Percentiles rank a stretch among this genome's conserved stretches.
Evolutionary conservation across 202 grass and related monocot species (phyloP).

Genomic region (Hordeum pubiflorum): DNA sequence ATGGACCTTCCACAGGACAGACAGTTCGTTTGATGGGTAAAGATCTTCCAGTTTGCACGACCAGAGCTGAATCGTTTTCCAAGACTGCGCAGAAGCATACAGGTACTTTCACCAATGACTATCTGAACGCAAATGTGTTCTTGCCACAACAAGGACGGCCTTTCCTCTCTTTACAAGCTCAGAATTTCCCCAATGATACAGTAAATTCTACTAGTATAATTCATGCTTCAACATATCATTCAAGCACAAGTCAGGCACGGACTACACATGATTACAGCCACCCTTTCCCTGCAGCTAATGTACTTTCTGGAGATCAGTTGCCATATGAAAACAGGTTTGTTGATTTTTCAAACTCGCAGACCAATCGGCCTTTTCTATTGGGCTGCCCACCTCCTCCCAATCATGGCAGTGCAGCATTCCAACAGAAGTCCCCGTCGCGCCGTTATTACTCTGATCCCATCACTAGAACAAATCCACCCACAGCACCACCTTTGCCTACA

Average conservation of each 20-base stretch:
- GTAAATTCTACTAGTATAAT: slow-evolving; percentile 2
- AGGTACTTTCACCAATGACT: slow-evolving; percentile 3
- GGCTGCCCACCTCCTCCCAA: slow-evolving; percentile 25
- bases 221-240: slow-evolving; percentile 16
- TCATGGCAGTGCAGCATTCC: slow-evolving; percentile 16
- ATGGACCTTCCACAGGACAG: slow-evolving; percentile 27
- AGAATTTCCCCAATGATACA: slow-evolving; percentile 13
- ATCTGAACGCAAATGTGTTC: slow-evolving; percentile 11
- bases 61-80: slow-evolving; percentile 19
- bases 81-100: slow-evolving; percentile 15
- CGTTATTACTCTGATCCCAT: slow-evolving; percentile 20
- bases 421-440: slow-evolving; percentile 11
- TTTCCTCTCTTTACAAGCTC: slow-evolving; percentile 35
- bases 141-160: slow-evolving; percentile 33
- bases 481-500: slow-evolving; percentile 18
- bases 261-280: slow-evolving; percentile 7
- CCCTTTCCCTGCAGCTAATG: background rate
- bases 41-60: slow-evolving; percentile 44
- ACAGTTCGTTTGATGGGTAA: slow-evolving; percentile 77
- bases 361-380: background rate
- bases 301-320: slow-evolving; percentile 23
- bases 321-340: slow-evolving; percentile 15
- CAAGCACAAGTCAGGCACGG: slow-evolving; percentile 9
- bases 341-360: background rate
- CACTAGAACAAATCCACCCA: background rate